Evolutionary conservation across 2,329 filamentous ascomycete species (phyloP), one percentile per base, ranked within the genome.

Genomic region (Trichoderma hamatum): DNA sequence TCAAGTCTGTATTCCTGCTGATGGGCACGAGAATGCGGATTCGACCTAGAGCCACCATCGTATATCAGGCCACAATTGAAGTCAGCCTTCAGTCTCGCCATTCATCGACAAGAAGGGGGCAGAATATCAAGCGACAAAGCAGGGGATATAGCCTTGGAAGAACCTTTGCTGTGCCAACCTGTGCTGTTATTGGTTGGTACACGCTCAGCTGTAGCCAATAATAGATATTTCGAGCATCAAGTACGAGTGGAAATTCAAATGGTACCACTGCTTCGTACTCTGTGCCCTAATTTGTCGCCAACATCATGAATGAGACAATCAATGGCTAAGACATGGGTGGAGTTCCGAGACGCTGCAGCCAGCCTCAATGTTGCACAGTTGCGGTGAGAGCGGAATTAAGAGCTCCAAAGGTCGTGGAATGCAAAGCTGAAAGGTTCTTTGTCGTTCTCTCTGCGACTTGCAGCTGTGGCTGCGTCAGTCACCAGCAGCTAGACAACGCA

Each of bases 21-120:
- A 21, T 16, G 54, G 63, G 63, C 63, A 39, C 36, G 59, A 54
- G 63, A 59, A 59, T 59, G 39, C 52, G 52, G 54, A 30, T 46
- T 58, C 49, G 6, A 58, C 5, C 14, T 36, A n/a, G 52, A 16
- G 26, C 34, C 32, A 9, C 6, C 11, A 54, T 54, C 46, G 11
- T 64, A 64, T 36, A 32, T 64, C 34, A 49, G 30, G 60, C 60
- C 46, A 26, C 30, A 36, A 46, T 7, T n/a, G 16, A 39, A 49
- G 24, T 54, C 11, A 54, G 14, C 5, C 21, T 7, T 26, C 24
- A 10, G 9, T 19, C 19, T 28, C 28, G 39, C 19, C 36, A 61
- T 16, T 36, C 11, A 46, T 30, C 58, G 5, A 32, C 13, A 36
- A 59, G 3, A 10, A 26, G 24, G 36, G n/a, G 46, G 19, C n/a